Percentiles rank a stretch among this genome's conserved stretches.
Evolutionary conservation across 2,329 filamentous ascomycete species (phyloP).

Genomic region (Onygenales sp.): DNA sequence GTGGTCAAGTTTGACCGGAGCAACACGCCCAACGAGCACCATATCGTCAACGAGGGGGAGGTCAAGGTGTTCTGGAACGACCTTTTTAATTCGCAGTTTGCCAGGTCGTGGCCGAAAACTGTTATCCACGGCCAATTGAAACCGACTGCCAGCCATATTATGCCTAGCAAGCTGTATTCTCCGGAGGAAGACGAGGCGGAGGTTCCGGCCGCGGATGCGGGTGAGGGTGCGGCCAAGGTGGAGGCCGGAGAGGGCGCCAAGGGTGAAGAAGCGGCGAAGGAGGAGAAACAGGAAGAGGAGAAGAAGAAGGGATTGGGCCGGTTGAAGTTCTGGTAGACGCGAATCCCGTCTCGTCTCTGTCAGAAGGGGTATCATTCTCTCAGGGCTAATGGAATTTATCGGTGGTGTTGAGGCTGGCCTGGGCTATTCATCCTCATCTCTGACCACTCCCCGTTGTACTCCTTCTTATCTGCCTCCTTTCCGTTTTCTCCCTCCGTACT

Average conservation of each 20-base stretch:
- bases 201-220: not conserved
- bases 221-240: not conserved
- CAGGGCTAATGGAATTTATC: too few relatives aligned
- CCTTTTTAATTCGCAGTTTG: slow-evolving; percentile 33
- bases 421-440: too few relatives aligned
- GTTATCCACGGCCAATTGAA: slow-evolving; percentile 35
- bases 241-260: not conserved
- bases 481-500: too few relatives aligned
- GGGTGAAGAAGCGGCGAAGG: not conserved
- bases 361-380: too few relatives aligned
- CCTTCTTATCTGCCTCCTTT: too few relatives aligned
- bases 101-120: slow-evolving; percentile 32
- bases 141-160: slow-evolving; percentile 25
- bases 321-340: slow-evolving; percentile 10
- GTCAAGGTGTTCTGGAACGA: slow-evolving; percentile 40
- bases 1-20: slow-evolving; percentile 22
- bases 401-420: too few relatives aligned
- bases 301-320: slow-evolving; percentile 7
- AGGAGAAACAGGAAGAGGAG: slow-evolving; percentile 5
- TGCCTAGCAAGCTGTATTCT: slow-evolving; percentile 11
- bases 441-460: too few relatives aligned
- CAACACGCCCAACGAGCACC: slow-evolving; percentile 11
- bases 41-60: slow-evolving; percentile 19
- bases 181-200: not conserved
- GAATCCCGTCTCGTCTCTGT: too few relatives aligned